Evolutionary conservation across 805 yeast species (phyloP).

Genomic region (Wickerhamomyces rabaulensis): DNA sequence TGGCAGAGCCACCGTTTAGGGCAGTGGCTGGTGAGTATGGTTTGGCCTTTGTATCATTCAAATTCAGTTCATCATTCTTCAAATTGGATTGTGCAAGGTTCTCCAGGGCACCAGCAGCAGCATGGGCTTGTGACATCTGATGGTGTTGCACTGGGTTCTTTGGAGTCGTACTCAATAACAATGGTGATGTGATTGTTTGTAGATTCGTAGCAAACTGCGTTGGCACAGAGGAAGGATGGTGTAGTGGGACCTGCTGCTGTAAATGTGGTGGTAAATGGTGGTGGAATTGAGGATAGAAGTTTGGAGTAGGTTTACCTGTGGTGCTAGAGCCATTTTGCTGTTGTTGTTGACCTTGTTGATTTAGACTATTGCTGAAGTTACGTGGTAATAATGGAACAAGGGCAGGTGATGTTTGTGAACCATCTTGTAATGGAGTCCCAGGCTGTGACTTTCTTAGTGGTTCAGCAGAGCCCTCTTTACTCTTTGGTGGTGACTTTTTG

Average conservation of each 20-base stretch:
- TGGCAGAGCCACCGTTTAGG: conserved; percentile 5
- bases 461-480: background rate
- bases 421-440: background rate
- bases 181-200: conserved; percentile 59
- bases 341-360: conserved; percentile 1
- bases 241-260: conserved; percentile 27
- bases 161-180: conserved; percentile 45
- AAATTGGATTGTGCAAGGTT: conserved; percentile 12
- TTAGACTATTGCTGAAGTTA: conserved; percentile 7
- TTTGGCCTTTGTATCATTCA: conserved; percentile 5
- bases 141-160: conserved; percentile 29
- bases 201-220: conserved; percentile 65
- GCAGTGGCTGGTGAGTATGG: conserved; percentile 25
- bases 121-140: conserved; percentile 25
- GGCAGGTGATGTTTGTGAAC: conserved; percentile 28
- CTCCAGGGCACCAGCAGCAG: conserved; percentile 26
- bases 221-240: conserved; percentile 66
- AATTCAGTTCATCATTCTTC: conserved; percentile 2
- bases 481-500: conserved; percentile 8
- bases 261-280: conserved; percentile 27
- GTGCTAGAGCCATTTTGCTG: conserved; percentile 4
- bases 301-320: conserved; percentile 12
- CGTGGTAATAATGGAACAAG: conserved; percentile 38
- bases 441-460: background rate
- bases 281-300: conserved; percentile 14